phyloP scores from a whole-genome alignment of 306 rosid species.

The Cucumis melo region DNA sequence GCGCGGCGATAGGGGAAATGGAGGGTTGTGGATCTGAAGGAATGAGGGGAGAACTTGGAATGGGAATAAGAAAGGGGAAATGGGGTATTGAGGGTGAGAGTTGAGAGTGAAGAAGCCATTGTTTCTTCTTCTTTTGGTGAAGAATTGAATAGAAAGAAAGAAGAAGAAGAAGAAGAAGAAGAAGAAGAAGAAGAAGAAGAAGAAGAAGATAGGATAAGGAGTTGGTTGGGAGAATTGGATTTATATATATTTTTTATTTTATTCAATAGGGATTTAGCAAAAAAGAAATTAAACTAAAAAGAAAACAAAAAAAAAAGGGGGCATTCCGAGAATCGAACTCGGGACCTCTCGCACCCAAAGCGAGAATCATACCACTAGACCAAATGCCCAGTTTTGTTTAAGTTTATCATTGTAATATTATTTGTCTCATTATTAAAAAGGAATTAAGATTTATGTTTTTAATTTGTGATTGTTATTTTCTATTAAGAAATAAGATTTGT shows the following conservation, averaged over 20 bases:
- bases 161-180: too few relatives aligned
- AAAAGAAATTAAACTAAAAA: too few relatives aligned
- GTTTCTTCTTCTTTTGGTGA: background rate
- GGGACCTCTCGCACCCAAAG: constrained; percentile 8
- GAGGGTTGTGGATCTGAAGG: constrained; percentile 21
- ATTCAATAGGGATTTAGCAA: background rate
- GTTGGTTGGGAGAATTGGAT: background rate
- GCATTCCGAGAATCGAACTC: constrained; percentile 8
- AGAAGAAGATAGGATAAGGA: constrained; percentile 23
- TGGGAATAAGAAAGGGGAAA: constrained; percentile 20
- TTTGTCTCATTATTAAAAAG: too few relatives aligned
- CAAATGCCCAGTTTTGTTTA: background rate
- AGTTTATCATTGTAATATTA: too few relatives aligned
- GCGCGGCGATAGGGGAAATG: constrained; percentile 39
- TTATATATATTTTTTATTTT: too few relatives aligned
- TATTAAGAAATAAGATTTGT: too few relatives aligned
- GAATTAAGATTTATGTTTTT: too few relatives aligned
- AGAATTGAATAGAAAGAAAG: background rate
- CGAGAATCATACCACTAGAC: constrained; percentile 5
- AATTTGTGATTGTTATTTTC: too few relatives aligned
- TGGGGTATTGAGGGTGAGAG: constrained; percentile 30
- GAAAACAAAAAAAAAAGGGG: background rate
- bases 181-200: too few relatives aligned
- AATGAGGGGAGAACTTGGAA: constrained; percentile 19
- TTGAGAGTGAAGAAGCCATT: constrained; percentile 52